Evolutionary conservation across 2,329 filamentous ascomycete species (phyloP).

Genomic region (Verruconis gallopava): DNA sequence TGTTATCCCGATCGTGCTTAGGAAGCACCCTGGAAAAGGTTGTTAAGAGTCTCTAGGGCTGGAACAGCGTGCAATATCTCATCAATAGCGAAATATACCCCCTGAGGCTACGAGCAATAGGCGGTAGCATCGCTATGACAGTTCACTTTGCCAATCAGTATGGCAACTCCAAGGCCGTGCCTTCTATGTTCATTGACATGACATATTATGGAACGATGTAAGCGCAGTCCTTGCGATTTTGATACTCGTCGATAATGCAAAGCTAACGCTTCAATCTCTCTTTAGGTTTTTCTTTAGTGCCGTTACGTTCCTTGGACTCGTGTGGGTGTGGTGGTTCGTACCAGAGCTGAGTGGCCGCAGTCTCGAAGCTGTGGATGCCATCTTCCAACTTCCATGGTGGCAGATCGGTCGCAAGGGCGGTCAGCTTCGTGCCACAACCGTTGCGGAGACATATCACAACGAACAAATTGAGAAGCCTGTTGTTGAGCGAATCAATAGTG

Average conservation of each 20-base stretch:
- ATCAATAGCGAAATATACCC: slow-evolving; percentile 69
- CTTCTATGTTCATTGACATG: neutral
- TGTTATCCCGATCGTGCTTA: too few relatives aligned
- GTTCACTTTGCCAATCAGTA: slow-evolving; percentile 72
- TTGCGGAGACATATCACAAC: too few relatives aligned
- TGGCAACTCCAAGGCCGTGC: slow-evolving; percentile 26
- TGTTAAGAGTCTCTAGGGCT: too few relatives aligned
- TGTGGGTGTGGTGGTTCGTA: slow-evolving; percentile 60
- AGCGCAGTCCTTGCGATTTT: too few relatives aligned
- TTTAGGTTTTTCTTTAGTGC: slow-evolving; percentile 61
- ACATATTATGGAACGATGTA: neutral
- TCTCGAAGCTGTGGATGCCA: slow-evolving; percentile 56
- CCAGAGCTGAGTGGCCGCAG: slow-evolving; percentile 55
- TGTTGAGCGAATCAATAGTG: too few relatives aligned
- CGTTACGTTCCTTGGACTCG: slow-evolving; percentile 52
- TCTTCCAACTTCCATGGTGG: slow-evolving; percentile 64
- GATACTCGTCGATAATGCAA: too few relatives aligned
- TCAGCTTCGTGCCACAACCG: too few relatives aligned
- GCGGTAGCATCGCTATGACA: slow-evolving; percentile 61
- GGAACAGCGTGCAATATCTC: slow-evolving; percentile 68
- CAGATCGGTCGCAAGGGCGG: too few relatives aligned
- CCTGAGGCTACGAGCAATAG: slow-evolving; percentile 56
- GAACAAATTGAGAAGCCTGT: too few relatives aligned
- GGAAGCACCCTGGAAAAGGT: too few relatives aligned
- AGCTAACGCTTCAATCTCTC: too few relatives aligned